phyloP scores from a whole-genome alignment of 805 yeast genomes.

The Trichomonascus vanleenenianus region DNA sequence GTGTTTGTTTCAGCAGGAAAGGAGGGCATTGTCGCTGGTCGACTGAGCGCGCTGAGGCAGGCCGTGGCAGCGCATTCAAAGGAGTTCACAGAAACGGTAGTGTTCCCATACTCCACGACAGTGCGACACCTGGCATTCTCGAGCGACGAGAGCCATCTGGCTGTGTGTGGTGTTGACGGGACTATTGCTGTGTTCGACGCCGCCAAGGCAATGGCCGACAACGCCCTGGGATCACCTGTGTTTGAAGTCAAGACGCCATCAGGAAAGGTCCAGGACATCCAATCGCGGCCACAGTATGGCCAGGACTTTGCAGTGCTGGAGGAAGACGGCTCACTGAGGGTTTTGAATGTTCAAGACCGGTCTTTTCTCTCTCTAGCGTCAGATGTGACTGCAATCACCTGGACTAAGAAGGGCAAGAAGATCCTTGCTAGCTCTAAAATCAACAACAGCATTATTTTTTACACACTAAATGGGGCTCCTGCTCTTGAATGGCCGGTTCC shows the following conservation, averaged over 20 bases:
- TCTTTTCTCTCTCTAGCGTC: not conserved
- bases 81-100: too few relatives aligned
- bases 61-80: conserved; percentile 1
- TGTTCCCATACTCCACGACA: not conserved
- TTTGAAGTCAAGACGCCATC: not conserved
- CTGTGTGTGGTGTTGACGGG: conserved; percentile 8
- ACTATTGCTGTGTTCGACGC: conserved; percentile 5
- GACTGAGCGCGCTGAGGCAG: conserved; percentile 15
- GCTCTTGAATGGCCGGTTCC: not conserved
- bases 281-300: conserved; percentile 14
- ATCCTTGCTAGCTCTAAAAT: conserved; percentile 16
- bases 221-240: not conserved
- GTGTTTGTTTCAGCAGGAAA: conserved; percentile 20
- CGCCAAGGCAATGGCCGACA: not conserved
- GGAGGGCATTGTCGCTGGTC: conserved; percentile 16
- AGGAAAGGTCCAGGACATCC: conserved; percentile 8
- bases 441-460: conserved; percentile 8
- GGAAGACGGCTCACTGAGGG: conserved; percentile 6
- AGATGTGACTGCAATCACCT: conserved; percentile 13
- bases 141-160: conserved; percentile 19
- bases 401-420: conserved; percentile 24
- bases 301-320: conserved; percentile 12
- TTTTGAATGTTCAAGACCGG: not conserved
- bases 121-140: conserved; percentile 17
- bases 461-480: not conserved